Percentiles rank a stretch among this genome's conserved stretches.
phyloP scores from a whole-genome alignment of 345 rosid species.

The Toxicodendron radicans region DNA sequence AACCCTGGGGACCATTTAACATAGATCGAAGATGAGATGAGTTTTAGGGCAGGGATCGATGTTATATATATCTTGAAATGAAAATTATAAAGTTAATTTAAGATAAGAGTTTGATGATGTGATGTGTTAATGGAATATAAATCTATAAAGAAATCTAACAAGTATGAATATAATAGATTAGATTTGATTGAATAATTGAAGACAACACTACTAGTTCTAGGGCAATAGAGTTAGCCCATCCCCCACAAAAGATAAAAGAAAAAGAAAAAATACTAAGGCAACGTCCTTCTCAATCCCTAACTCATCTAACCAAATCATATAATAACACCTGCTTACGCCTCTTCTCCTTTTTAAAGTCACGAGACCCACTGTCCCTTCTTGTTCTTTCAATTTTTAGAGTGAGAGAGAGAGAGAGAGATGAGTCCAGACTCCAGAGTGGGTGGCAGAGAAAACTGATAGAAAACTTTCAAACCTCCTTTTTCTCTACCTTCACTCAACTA shows the following conservation, averaged over 20 bases:
- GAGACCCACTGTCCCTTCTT: constrained; percentile 56
- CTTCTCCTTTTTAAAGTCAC: constrained; percentile 64
- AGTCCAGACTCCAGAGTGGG: constrained; percentile 45
- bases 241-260: background rate
- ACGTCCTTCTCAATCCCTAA: constrained; percentile 48
- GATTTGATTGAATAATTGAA: constrained; percentile 14
- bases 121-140: background rate
- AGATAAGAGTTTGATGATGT: background rate
- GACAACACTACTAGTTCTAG: constrained; percentile 33
- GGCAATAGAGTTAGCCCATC: constrained; percentile 36
- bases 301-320: constrained; percentile 29
- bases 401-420: constrained; percentile 39
- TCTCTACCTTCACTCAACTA: constrained; percentile 59
- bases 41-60: constrained; percentile 19
- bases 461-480: constrained; percentile 69
- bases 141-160: background rate
- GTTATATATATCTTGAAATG: background rate
- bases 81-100: no score
- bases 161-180: background rate
- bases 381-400: constrained; percentile 42
- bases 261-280: constrained; percentile 21
- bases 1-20: constrained; percentile 54
- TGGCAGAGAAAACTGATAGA: constrained; percentile 86
- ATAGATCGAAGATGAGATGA: background rate
- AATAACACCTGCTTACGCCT: constrained; percentile 18